Evolutionary conservation across 805 yeast species (phyloP).

Genomic region (Blastobotrys robertii): DNA sequence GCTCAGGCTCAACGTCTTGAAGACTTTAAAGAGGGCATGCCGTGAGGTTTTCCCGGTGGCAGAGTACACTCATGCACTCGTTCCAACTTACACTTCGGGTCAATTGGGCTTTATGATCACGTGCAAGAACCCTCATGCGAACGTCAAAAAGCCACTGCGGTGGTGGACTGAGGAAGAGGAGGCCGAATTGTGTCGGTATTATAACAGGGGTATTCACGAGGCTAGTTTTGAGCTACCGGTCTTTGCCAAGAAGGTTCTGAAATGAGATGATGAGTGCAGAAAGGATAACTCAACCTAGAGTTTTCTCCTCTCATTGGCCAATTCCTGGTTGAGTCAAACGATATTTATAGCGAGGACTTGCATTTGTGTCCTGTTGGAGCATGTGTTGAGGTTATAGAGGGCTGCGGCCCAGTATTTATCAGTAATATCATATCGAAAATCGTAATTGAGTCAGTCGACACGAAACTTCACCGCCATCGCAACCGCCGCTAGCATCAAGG

Average conservation of each 20-base stretch:
- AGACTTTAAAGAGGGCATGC: conserved; percentile 73
- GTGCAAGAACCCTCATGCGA: conserved; percentile 55
- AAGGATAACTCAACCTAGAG: neutral
- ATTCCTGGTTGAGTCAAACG: neutral
- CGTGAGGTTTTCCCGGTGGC: conserved; percentile 80
- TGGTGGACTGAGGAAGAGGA: conserved; percentile 51
- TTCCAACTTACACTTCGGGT: conserved; percentile 98
- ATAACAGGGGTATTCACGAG: conserved; percentile 70
- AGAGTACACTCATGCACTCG: conserved; percentile 79
- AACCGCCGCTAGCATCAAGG: too few relatives aligned
- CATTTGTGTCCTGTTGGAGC: too few relatives aligned
- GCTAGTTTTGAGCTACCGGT: conserved; percentile 89
- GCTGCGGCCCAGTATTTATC: neutral
- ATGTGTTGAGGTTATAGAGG: neutral
- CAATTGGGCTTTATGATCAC: conserved; percentile 98
- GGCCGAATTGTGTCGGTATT: conserved; percentile 59
- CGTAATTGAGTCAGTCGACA: too few relatives aligned
- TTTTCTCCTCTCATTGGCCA: neutral
- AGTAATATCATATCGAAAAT: too few relatives aligned
- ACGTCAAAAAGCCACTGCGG: conserved; percentile 62
- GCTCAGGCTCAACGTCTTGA: conserved; percentile 76
- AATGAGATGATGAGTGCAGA: neutral
- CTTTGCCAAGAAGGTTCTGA: conserved; percentile 59
- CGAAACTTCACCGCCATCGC: too few relatives aligned
- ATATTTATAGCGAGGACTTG: too few relatives aligned